These are phyloP conservation scores for Scutellaria galericulata DNA, from an alignment of 257 asterid species.

Conservation along the genomic window DNA sequence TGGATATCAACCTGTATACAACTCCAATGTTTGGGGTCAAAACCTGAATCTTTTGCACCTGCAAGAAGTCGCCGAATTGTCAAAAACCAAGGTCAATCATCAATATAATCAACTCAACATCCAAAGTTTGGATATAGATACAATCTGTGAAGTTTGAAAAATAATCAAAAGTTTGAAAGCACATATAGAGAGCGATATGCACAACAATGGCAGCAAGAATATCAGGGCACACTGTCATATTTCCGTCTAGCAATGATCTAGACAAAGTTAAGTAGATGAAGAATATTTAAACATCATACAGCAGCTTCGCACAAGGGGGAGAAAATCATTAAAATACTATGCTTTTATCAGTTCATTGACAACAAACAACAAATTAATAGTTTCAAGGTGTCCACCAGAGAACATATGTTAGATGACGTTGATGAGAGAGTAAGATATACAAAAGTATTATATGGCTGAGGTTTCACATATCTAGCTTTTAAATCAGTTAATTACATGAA, in stretches of 20 bases:
- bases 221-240: background rate
- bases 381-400: constrained; percentile 2
- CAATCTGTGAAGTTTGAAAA: background rate
- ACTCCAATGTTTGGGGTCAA: constrained; percentile 98
- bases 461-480: background rate
- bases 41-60: constrained; percentile 96
- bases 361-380: background rate
- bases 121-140: background rate
- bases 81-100: constrained; percentile 4
- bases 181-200: background rate
- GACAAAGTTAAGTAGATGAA: background rate
- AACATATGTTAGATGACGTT: background rate
- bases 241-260: background rate
- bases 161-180: background rate
- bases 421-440: background rate
- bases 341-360: too few species aligned
- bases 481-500: background rate
- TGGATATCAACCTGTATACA: constrained; percentile 77
- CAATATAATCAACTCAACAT: background rate
- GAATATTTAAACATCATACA: background rate
- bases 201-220: background rate
- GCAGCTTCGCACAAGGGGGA: background rate
- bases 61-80: constrained; percentile 35
- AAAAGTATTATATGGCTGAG: background rate
- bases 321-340: background rate